Evolutionary conservation across 2,329 filamentous ascomycete genomes (phyloP).

Genomic region (Pestalotiopsis sp.): DNA sequence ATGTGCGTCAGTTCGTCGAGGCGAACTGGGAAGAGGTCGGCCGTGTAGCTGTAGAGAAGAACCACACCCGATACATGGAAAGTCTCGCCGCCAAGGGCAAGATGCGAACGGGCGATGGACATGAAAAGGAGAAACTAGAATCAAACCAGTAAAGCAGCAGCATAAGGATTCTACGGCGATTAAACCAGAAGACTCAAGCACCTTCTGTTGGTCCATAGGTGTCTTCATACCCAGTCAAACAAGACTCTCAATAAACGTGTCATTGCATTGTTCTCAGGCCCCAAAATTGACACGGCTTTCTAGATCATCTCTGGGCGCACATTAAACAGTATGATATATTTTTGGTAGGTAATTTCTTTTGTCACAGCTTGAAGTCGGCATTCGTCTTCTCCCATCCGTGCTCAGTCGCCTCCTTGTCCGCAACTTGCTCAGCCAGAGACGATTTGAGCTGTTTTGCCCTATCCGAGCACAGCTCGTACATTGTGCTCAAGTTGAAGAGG

Average conservation of each 20-base stretch:
- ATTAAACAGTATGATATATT: too few relatives aligned
- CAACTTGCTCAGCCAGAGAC: slow-evolving; percentile 70
- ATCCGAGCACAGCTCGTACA: slow-evolving; percentile 91
- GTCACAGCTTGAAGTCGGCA: slow-evolving; percentile 74
- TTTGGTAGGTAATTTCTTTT: neutral
- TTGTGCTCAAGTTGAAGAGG: slow-evolving; percentile 86
- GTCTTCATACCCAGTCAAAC: neutral
- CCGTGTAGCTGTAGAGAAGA: slow-evolving; percentile 32
- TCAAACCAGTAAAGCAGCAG: neutral
- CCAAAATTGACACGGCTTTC: too few relatives aligned
- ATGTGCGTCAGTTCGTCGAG: slow-evolving; percentile 44
- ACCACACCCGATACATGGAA: slow-evolving; percentile 21
- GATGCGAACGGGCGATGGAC: neutral
- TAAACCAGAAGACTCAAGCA: neutral
- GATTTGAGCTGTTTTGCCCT: slow-evolving; percentile 71
- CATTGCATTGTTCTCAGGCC: too few relatives aligned
- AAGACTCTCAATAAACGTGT: too few relatives aligned
- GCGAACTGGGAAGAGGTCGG: slow-evolving; percentile 41
- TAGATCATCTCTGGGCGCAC: neutral
- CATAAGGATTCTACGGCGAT: neutral
- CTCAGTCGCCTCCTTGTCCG: slow-evolving; percentile 56
- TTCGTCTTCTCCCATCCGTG: slow-evolving; percentile 73
- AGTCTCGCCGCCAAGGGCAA: slow-evolving; percentile 9
- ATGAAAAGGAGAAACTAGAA: slow-evolving; percentile 4
- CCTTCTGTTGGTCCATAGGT: neutral